Conservation (phyloP, 2,329 filamentous ascomycete genomes). For the Neurospora crassa region DNA sequence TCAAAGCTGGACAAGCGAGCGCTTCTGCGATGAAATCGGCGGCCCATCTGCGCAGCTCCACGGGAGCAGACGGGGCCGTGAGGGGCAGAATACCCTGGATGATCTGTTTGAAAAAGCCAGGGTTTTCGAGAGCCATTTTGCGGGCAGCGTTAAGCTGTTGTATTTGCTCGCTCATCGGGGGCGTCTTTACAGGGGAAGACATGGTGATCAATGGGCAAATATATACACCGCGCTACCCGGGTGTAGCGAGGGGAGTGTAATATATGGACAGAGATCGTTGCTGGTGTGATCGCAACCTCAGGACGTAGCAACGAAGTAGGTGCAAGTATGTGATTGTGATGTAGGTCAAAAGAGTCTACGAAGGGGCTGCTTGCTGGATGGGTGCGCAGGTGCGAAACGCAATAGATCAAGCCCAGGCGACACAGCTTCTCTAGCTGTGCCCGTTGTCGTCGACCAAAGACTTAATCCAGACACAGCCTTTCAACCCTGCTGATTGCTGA, state of each 20-base stretch:
- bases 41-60: constrained; percentile 90
- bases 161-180: constrained; percentile 65
- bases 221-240: not conserved
- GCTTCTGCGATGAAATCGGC: constrained; percentile 93
- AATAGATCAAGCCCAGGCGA: not conserved
- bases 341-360: not conserved
- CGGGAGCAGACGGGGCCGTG: constrained; percentile 60
- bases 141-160: constrained; percentile 84
- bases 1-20: constrained; percentile 82
- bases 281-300: not conserved
- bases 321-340: not conserved
- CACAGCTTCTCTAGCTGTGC: not conserved
- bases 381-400: not conserved
- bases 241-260: not conserved
- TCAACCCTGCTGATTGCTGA: constrained; percentile 1
- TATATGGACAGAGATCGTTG: constrained; percentile 1
- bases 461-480: not conserved
- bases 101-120: constrained; percentile 83
- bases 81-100: constrained; percentile 90
- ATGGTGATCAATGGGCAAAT: constrained; percentile 28
- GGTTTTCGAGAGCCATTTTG: constrained; percentile 77
- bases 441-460: not conserved
- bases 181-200: constrained; percentile 35
- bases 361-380: not conserved
- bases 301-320: not conserved